Conservation (phyloP, 2,329 filamentous ascomycete species). For the Paraphaeosphaeria minitans region DNA sequence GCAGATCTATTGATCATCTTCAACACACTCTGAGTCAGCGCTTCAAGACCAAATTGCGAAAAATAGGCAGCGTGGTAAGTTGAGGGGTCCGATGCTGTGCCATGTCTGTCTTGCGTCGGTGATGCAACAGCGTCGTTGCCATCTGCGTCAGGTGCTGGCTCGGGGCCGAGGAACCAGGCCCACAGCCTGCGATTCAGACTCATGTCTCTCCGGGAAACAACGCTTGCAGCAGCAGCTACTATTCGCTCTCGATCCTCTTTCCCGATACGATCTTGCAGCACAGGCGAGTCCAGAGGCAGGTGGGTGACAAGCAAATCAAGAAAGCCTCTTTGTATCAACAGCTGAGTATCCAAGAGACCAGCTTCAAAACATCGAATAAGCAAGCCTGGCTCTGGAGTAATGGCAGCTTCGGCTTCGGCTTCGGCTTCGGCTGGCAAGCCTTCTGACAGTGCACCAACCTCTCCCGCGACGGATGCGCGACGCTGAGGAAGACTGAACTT, state of each 20-base stretch:
- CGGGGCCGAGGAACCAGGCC: constrained; percentile 92
- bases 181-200: constrained; percentile 93
- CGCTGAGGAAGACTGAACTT: constrained; percentile 58
- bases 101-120: constrained; percentile 56
- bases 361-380: constrained; percentile 90
- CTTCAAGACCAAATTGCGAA: constrained; percentile 74
- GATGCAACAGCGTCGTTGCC: constrained; percentile 35
- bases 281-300: constrained; percentile 79
- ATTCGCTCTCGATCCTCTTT: constrained; percentile 79
- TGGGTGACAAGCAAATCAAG: constrained; percentile 91
- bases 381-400: constrained; percentile 87
- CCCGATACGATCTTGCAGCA: constrained; percentile 77
- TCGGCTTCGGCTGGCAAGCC: constrained; percentile 59
- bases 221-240: constrained; percentile 80
- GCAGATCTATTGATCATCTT: constrained; percentile 70
- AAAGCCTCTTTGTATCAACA: constrained; percentile 92
- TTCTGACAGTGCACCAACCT: constrained; percentile 15
- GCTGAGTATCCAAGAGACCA: constrained; percentile 82
- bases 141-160: constrained; percentile 52
- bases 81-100: constrained; percentile 47
- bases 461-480: constrained; percentile 22
- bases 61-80: constrained; percentile 71
- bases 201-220: constrained; percentile 92
- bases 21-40: constrained; percentile 75
- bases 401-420: constrained; percentile 71